Evolutionary conservation across 1,139 yeast species (phyloP).

Genomic region (Suhomyces kunorum): DNA sequence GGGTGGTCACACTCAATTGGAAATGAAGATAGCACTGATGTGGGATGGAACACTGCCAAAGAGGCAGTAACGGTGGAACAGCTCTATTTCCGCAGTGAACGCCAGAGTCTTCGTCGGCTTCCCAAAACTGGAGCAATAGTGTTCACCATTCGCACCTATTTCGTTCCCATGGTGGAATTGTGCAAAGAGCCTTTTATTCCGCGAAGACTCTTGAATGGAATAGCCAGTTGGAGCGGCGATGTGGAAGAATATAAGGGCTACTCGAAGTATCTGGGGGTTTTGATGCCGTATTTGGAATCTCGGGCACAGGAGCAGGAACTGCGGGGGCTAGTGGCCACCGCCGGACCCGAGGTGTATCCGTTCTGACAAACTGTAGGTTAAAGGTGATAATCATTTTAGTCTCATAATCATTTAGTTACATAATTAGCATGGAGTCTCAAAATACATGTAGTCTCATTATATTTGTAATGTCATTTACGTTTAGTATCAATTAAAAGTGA

Average conservation of each 20-base stretch:
- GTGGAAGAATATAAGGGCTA: slow-evolving; percentile 63
- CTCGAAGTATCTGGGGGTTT: slow-evolving; percentile 51
- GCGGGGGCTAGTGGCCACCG: slow-evolving; percentile 41
- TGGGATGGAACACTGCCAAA: slow-evolving; percentile 62
- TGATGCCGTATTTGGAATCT: slow-evolving; percentile 55
- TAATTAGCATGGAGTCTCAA: no score
- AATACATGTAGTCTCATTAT: background rate
- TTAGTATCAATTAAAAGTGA: no score
- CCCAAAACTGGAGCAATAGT: slow-evolving; percentile 62
- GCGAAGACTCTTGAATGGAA: slow-evolving; percentile 56
- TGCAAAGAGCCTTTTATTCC: slow-evolving; percentile 63
- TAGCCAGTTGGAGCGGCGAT: slow-evolving; percentile 58
- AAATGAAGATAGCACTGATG: slow-evolving; percentile 46
- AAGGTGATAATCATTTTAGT: no score
- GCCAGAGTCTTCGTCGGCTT: slow-evolving; percentile 67
- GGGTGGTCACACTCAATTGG: slow-evolving; percentile 71
- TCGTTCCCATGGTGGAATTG: slow-evolving; percentile 53
- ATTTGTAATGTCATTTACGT: no score
- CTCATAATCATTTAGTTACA: no score
- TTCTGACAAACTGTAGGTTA: slow-evolving; percentile 26
- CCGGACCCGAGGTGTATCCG: slow-evolving; percentile 46
- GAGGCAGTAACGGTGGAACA: slow-evolving; percentile 46
- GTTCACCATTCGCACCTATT: slow-evolving; percentile 66
- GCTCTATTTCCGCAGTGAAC: slow-evolving; percentile 61
- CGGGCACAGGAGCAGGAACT: slow-evolving; percentile 54